These are phyloP conservation scores for Chenopodium album DNA, from an alignment of 148 eudicot species.

Conservation along the genomic window DNA sequence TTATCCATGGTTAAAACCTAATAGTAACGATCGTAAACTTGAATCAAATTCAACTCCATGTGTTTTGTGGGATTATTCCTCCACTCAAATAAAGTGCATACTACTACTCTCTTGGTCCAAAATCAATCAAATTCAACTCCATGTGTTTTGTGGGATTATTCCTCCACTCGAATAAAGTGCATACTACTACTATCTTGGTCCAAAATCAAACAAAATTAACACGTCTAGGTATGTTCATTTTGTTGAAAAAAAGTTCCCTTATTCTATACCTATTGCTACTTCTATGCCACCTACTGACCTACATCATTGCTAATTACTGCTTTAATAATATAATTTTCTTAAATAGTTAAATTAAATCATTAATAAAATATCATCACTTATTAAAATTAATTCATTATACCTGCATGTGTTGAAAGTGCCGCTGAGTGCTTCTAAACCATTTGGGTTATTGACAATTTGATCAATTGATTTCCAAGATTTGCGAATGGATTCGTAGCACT, in stretches of 20 bases:
- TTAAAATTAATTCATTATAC: no score
- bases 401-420: no score
- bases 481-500: no score
- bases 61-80: not conserved
- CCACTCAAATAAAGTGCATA: not conserved
- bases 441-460: no score
- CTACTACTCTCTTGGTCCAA: not conserved
- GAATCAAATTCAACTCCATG: not conserved
- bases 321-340: no score
- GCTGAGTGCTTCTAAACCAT: no score
- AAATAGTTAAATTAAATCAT: no score
- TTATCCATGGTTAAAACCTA: no score
- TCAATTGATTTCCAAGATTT: no score
- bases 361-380: no score
- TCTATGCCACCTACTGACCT: not conserved
- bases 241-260: not conserved
- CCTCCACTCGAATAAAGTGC: not conserved
- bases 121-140: not conserved
- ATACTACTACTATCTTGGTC: not conserved
- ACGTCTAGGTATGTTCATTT: not conserved
- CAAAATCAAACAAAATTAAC: not conserved
- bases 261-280: not conserved
- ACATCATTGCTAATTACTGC: no score
- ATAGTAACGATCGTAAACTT: no score
- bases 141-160: not conserved